Evolutionary conservation across 2,329 filamentous ascomycete genomes (phyloP).

Genomic region (Nemania bipapillata): DNA sequence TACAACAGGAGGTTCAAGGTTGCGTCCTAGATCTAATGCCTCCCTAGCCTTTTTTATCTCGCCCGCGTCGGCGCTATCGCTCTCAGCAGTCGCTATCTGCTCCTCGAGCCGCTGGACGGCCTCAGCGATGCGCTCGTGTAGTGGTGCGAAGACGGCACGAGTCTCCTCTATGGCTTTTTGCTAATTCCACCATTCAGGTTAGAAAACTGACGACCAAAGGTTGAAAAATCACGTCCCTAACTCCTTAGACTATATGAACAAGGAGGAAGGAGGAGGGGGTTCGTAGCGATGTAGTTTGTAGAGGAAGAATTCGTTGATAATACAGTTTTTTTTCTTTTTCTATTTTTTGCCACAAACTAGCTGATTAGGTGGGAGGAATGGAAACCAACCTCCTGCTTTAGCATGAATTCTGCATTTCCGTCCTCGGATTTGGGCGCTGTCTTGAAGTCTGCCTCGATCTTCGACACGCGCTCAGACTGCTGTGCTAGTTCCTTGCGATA

Average conservation of each 20-base stretch:
- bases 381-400: slow-evolving; percentile 83
- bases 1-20: slow-evolving; percentile 46
- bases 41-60: slow-evolving; percentile 68
- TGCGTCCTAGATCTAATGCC: slow-evolving; percentile 63
- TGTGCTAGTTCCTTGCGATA: slow-evolving; percentile 86
- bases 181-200: slow-evolving; percentile 57
- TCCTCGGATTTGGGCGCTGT: slow-evolving; percentile 56
- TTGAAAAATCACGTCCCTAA: background rate
- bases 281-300: too few species aligned
- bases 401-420: slow-evolving; percentile 78
- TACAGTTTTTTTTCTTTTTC: background rate
- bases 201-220: slow-evolving; percentile 1
- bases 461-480: slow-evolving; percentile 77
- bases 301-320: background rate
- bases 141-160: slow-evolving; percentile 78
- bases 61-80: slow-evolving; percentile 58
- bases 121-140: slow-evolving; percentile 76
- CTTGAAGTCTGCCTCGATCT: slow-evolving; percentile 70
- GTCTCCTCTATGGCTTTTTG: slow-evolving; percentile 87
- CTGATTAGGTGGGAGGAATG: background rate
- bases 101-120: slow-evolving; percentile 79
- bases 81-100: slow-evolving; percentile 73
- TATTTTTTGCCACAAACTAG: background rate
- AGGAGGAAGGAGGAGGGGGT: background rate
- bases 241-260: background rate